Percentiles rank a stretch among this genome's conserved stretches.
Conservation (phyloP, 1,139 yeast species). For the Hemisphaericaspora lyxosophila region DNA sequence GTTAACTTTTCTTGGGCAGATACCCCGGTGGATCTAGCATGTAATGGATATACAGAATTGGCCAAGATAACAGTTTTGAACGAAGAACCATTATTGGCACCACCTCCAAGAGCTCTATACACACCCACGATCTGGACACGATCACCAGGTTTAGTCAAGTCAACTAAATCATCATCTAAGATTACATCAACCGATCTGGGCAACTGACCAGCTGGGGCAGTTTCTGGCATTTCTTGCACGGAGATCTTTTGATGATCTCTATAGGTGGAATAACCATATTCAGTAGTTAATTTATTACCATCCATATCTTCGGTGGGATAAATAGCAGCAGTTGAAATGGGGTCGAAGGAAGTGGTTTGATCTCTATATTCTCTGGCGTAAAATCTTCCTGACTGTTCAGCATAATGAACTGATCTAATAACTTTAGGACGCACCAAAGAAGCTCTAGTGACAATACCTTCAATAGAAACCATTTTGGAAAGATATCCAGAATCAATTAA, state of each 20-base stretch:
- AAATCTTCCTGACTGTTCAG: conserved; percentile 79
- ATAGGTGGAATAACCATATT: conserved; percentile 90
- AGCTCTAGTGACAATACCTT: conserved; percentile 94
- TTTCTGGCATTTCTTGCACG: conserved; percentile 97
- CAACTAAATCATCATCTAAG: conserved; percentile 92
- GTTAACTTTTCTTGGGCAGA: conserved; percentile 74
- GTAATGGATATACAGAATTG: conserved; percentile 84
- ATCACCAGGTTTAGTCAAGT: conserved; percentile 92
- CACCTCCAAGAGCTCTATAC: conserved; percentile 88
- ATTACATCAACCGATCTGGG: conserved; percentile 92
- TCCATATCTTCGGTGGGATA: conserved; percentile 94
- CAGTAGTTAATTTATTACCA: conserved; percentile 84
- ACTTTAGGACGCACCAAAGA: conserved; percentile 92
- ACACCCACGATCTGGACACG: conserved; percentile 94
- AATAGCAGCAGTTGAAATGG: conserved; percentile 79
- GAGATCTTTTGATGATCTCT: conserved; percentile 93
- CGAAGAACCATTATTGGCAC: conserved; percentile 60
- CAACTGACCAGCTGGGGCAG: conserved; percentile 97
- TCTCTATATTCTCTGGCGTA: conserved; percentile 92
- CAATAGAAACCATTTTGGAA: conserved; percentile 82
- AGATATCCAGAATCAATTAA: conserved; percentile 75
- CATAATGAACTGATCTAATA: conserved; percentile 89
- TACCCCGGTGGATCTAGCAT: conserved; percentile 85
- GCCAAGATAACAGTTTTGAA: conserved; percentile 83
- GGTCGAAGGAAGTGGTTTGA: conserved; percentile 87